Evolutionary conservation across 176 grass and related monocot species (phyloP), one percentile per base, ranked within the genome.

Genomic region (Melocanna baccifera): DNA sequence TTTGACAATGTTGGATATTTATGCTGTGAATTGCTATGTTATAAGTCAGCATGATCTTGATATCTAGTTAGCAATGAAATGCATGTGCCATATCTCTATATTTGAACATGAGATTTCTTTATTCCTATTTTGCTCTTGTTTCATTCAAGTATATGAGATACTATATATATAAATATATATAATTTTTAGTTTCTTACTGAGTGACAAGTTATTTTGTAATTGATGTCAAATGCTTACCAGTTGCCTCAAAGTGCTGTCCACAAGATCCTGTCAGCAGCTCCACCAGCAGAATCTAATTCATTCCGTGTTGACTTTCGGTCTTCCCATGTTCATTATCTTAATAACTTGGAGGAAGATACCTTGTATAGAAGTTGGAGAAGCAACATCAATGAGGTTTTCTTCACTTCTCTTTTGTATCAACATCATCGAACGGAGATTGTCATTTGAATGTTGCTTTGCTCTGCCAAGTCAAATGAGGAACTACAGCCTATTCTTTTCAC

Each of bases 301-400:
- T 89, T 98, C 62, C 91, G 96, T 70, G 86, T 98, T 82, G 96
- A 98, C 63, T 98, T 98, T 47, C 96, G 96, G 69, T 95, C 91
- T 71, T 80, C 81, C 67, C 85, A 94, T 84, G 93, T 94, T 77
- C 96, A 98, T 81, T 98, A 93, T 83, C 85, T 98, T 77, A 98
- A 98, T 95, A 94, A 98, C 78, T 73, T 98, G 62, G 96, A 98
- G 79, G 93, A 98, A 94, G 96, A 98, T 95, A 63, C 62, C 29
- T 89, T 95, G 89, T 98, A 98, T 74, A 91, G 57, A 86, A 92
- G 89, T 57, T 98, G 96, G 96, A 84, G 96, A 90, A 95, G 81
- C 83, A 95, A 98, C 63, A 67, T 98, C 43, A 89, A 98, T 87
- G 96, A 98, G 96, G 96, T 98, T 66, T 70, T 69, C 25, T 42